A percentile compares a stretch with the other conserved stretches of the same genome.
Conservation (phyloP, 2,329 filamentous ascomycete genomes). For the Samsoniella hepiali region DNA sequence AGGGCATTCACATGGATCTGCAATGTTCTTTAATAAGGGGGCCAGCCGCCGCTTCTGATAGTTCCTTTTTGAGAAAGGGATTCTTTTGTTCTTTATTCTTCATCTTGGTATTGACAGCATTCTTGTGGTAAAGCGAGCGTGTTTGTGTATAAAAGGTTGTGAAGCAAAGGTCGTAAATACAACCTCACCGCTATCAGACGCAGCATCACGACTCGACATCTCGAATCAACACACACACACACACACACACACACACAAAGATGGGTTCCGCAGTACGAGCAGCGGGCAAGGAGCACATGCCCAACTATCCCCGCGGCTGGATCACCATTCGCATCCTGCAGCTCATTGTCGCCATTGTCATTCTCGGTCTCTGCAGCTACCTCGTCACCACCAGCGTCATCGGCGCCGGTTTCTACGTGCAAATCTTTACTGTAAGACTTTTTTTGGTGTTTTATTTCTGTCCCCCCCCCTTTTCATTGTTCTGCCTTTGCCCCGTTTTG, state of each 20-base stretch:
- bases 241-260: neutral
- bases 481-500: neutral
- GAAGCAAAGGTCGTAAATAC: too few species aligned
- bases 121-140: too few species aligned
- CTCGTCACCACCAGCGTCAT: slow-evolving; percentile 35
- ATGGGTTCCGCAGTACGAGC: slow-evolving; percentile 25
- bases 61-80: neutral
- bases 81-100: too few species aligned
- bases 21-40: neutral
- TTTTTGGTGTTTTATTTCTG: too few species aligned
- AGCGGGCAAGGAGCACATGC: slow-evolving; percentile 44
- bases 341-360: slow-evolving; percentile 42
- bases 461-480: too few species aligned
- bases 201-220: neutral
- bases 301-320: slow-evolving; percentile 43
- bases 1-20: neutral
- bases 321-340: slow-evolving; percentile 44
- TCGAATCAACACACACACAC: neutral
- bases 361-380: slow-evolving; percentile 48
- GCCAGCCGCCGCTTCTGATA: neutral
- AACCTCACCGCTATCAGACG: neutral
- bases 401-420: slow-evolving; percentile 33
- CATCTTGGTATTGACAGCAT: too few species aligned
- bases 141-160: too few species aligned
- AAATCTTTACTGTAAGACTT: slow-evolving; percentile 38